Percentiles rank a stretch among this genome's conserved stretches.
phyloP scores from a whole-genome alignment of 805 yeast genomes.

The Lachancea waltii region DNA sequence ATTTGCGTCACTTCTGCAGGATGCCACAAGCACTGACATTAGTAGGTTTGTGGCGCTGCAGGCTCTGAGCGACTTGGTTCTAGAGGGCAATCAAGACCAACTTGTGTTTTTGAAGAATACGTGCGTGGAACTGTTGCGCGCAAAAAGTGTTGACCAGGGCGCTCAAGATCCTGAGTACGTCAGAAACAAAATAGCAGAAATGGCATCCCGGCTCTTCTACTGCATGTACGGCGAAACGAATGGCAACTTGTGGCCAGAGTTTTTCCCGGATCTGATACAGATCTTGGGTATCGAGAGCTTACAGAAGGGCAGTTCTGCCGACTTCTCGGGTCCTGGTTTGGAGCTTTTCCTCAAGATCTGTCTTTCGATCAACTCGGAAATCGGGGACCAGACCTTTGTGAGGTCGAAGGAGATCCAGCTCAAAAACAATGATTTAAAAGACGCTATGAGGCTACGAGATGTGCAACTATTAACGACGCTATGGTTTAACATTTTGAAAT shows the following conservation, averaged over 20 bases:
- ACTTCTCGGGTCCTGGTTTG: constrained; percentile 37
- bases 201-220: constrained; percentile 29
- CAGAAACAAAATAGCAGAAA: constrained; percentile 31
- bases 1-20: constrained; percentile 22
- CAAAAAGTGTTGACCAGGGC: constrained; percentile 14
- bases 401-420: constrained; percentile 58
- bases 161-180: constrained; percentile 28
- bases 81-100: constrained; percentile 11
- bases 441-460: constrained; percentile 70
- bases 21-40: constrained; percentile 22
- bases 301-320: constrained; percentile 11
- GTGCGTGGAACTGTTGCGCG: constrained; percentile 21
- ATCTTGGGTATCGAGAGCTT: constrained; percentile 19
- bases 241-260: constrained; percentile 27
- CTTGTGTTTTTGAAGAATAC: constrained; percentile 21
- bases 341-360: constrained; percentile 76
- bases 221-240: constrained; percentile 29
- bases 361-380: constrained; percentile 75
- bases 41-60: constrained; percentile 32
- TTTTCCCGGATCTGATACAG: constrained; percentile 27
- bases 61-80: constrained; percentile 24
- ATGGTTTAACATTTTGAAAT: constrained; percentile 50
- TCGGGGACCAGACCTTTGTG: constrained; percentile 83
- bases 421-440: constrained; percentile 70
- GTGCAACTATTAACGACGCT: constrained; percentile 55